phyloP scores from a whole-genome alignment of 2,329 filamentous ascomycete genomes.

The Cordyceps pruinosa region DNA sequence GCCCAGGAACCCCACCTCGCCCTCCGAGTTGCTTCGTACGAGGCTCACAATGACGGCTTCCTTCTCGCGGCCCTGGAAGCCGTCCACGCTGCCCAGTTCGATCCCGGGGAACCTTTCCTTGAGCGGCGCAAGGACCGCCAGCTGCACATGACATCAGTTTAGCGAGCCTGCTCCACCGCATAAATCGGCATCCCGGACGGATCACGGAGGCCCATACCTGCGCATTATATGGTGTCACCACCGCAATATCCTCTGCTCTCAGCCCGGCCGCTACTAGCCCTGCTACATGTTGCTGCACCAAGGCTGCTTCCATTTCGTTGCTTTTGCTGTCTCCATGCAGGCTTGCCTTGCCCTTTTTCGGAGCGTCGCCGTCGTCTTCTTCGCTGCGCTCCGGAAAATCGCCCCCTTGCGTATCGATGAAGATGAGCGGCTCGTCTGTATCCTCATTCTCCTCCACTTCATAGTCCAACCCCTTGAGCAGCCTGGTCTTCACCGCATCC shows the following conservation, averaged over 20 bases:
- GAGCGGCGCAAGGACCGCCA: conserved; percentile 70
- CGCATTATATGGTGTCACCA: conserved; percentile 94
- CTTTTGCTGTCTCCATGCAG: conserved; percentile 64
- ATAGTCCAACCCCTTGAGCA: conserved; percentile 74
- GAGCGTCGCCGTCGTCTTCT: conserved; percentile 52
- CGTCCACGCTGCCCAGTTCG: conserved; percentile 94
- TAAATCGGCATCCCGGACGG: background rate
- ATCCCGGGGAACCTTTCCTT: conserved; percentile 78
- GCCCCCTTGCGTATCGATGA: conserved; percentile 93
- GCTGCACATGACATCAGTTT: conserved; percentile 35
- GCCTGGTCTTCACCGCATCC: conserved; percentile 64
- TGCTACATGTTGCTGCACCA: conserved; percentile 72
- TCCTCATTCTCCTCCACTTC: conserved; percentile 75
- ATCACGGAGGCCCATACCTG: conserved; percentile 47
- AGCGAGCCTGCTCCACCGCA: conserved; percentile 10
- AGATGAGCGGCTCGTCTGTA: conserved; percentile 79
- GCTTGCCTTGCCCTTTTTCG: conserved; percentile 38
- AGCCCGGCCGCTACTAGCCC: conserved; percentile 74
- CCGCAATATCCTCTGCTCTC: conserved; percentile 75
- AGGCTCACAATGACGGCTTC: conserved; percentile 89
- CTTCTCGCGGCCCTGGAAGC: conserved; percentile 95
- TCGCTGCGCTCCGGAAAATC: conserved; percentile 81
- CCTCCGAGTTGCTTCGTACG: conserved; percentile 82
- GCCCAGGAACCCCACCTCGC: conserved; percentile 86
- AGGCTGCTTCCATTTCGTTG: conserved; percentile 81